A percentile compares a stretch with the other conserved stretches of the same genome.
These are phyloP conservation scores for Xenosphaeropsis pyriputrescens DNA, from an alignment of 2,329 filamentous ascomycete species.

Conservation along the genomic window DNA sequence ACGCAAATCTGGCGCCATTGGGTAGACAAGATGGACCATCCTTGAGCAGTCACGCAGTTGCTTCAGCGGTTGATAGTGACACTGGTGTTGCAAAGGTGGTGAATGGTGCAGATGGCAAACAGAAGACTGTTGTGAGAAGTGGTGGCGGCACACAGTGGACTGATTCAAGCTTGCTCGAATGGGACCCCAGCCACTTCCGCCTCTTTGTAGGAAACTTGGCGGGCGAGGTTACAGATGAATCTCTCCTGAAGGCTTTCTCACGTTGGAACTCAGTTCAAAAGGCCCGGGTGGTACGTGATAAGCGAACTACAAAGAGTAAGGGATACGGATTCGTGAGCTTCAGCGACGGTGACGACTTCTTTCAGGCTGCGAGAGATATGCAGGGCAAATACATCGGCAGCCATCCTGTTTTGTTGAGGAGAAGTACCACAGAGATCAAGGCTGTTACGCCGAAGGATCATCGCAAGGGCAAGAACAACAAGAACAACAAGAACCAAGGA, in stretches of 20 bases:
- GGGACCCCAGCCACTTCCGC: constrained; percentile 88
- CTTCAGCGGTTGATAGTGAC: constrained; percentile 28
- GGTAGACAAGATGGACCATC: constrained; percentile 2
- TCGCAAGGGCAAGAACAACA: constrained; percentile 23
- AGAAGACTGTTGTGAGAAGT: constrained; percentile 76
- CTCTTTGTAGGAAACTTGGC: constrained; percentile 95
- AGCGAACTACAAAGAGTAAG: constrained; percentile 89
- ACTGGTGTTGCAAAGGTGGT: constrained; percentile 26
- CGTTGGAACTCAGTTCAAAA: constrained; percentile 82
- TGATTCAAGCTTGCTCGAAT: constrained; percentile 78
- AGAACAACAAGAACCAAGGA: constrained; percentile 10
- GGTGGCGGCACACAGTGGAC: constrained; percentile 91
- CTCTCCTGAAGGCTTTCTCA: constrained; percentile 82
- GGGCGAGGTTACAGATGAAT: constrained; percentile 94
- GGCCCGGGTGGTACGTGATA: constrained; percentile 86
- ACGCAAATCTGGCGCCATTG: constrained; percentile 27
- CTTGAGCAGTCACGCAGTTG: constrained; percentile 11
- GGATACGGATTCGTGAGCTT: constrained; percentile 97
- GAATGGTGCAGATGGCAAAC: constrained; percentile 36
- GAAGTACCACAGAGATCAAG: constrained; percentile 85
- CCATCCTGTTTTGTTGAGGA: constrained; percentile 76
- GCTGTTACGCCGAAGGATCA: constrained; percentile 51
- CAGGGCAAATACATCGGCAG: constrained; percentile 98
- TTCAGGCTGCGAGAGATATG: constrained; percentile 94
- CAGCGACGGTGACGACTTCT: constrained; percentile 88